Conservation (phyloP, 83 land plant species). For the Thuja plicata region DNA sequence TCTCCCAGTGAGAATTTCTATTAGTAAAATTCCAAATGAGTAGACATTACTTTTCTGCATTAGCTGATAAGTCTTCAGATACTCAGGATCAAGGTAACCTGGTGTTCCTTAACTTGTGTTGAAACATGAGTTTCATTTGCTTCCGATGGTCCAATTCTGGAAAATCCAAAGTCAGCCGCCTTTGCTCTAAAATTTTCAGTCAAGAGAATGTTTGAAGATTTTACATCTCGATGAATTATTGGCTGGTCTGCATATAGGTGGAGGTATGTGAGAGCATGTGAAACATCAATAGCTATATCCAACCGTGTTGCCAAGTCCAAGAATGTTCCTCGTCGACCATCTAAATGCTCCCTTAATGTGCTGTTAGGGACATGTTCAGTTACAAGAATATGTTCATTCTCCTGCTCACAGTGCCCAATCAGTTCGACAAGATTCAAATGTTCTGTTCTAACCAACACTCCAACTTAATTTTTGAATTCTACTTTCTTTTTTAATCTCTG, state of each 20-base stretch:
- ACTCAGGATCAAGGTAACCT: slow-evolving; percentile 97
- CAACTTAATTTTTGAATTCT: slow-evolving; percentile 80
- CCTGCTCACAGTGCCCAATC: slow-evolving; percentile 62
- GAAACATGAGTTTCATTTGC: slow-evolving; percentile 79
- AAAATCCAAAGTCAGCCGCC: slow-evolving; percentile 98
- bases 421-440: slow-evolving; percentile 70
- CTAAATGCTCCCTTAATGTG: slow-evolving; percentile 81
- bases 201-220: slow-evolving; percentile 92
- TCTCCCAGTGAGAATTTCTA: slow-evolving; percentile 87
- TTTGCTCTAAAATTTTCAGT: slow-evolving; percentile 83
- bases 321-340: slow-evolving; percentile 57
- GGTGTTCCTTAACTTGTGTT: slow-evolving; percentile 96
- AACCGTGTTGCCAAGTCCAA: slow-evolving; percentile 70
- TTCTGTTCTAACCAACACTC: slow-evolving; percentile 63
- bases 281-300: slow-evolving; percentile 73
- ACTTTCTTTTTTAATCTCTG: too few relatives aligned
- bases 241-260: slow-evolving; percentile 79
- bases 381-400: slow-evolving; percentile 66
- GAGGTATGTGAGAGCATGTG: slow-evolving; percentile 81
- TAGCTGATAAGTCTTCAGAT: slow-evolving; percentile 83
- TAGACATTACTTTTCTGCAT: slow-evolving; percentile 93
- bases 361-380: slow-evolving; percentile 79
- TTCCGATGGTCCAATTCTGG: slow-evolving; percentile 78
- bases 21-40: slow-evolving; percentile 84
- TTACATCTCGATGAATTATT: slow-evolving; percentile 95